These are phyloP conservation scores for Pholiota molesta DNA, from an alignment of 768 basidiomycete species.

Conservation along the genomic window DNA sequence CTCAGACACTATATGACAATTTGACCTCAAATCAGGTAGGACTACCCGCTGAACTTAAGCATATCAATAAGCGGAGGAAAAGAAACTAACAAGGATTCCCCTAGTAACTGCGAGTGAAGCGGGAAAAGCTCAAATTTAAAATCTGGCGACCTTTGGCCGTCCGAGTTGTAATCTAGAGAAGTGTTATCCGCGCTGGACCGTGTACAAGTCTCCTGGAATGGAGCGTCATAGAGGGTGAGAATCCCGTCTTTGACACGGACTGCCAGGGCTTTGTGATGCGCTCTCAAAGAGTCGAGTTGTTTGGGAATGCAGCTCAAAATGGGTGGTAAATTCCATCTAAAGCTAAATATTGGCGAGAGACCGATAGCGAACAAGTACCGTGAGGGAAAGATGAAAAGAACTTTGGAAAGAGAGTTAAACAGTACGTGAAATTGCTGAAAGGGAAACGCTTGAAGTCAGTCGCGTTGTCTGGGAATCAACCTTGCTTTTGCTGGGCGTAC, in stretches of 20 bases:
- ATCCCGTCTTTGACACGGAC: conserved; percentile 57
- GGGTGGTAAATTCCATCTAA: conserved; percentile 87
- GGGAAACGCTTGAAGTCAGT: conserved; percentile 79
- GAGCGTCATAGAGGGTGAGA: conserved; percentile 81
- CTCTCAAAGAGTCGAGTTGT: conserved; percentile 84
- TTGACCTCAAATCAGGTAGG: conserved; percentile 82
- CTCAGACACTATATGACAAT: conserved; percentile 25
- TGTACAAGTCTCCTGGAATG: conserved; percentile 82
- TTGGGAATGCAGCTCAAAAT: conserved; percentile 85
- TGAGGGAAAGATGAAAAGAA: conserved; percentile 85
- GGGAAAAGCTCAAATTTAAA: conserved; percentile 85
- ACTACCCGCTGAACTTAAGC: conserved; percentile 88
- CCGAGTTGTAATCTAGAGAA: conserved; percentile 84
- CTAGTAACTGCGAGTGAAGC: conserved; percentile 87
- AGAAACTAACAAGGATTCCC: conserved; percentile 91
- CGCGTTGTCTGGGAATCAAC: conserved; percentile 57
- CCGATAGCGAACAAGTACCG: conserved; percentile 85
- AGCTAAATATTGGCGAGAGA: conserved; percentile 83
- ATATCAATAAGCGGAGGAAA: conserved; percentile 91
- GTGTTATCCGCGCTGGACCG: conserved; percentile 69
- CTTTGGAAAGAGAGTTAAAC: conserved; percentile 82
- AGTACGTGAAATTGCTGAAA: conserved; percentile 83
- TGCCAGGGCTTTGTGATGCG: conserved; percentile 66
- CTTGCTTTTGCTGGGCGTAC: conserved; percentile 54
- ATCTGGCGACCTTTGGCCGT: conserved; percentile 65